A percentile compares a stretch with the other conserved stretches of the same genome.
Evolutionary conservation across 495 filamentous ascomycete genomes (phyloP).

Genomic region (Aspergillus bertholletiae): DNA sequence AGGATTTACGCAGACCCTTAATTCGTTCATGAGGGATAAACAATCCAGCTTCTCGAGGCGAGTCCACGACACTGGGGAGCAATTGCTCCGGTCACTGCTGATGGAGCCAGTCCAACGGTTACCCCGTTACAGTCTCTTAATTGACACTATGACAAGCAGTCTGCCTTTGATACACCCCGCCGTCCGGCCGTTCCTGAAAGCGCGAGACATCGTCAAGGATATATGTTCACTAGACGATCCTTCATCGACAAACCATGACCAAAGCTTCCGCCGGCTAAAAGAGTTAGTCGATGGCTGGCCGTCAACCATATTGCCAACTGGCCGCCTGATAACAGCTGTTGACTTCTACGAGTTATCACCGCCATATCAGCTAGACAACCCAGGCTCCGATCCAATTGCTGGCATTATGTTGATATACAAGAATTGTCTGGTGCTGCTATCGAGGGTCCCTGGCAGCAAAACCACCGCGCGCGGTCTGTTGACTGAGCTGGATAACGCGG

Average conservation of each 20-base stretch:
- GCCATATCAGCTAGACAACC: slow-evolving; percentile 57
- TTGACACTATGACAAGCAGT: slow-evolving; percentile 86
- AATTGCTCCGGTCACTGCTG: slow-evolving; percentile 82
- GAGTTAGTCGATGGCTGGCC: slow-evolving; percentile 82
- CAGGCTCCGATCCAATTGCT: slow-evolving; percentile 36
- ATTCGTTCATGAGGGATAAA: slow-evolving; percentile 63
- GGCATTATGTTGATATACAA: slow-evolving; percentile 83
- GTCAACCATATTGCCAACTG: slow-evolving; percentile 61
- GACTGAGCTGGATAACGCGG: slow-evolving; percentile 68
- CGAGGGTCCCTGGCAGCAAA: slow-evolving; percentile 56
- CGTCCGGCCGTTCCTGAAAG: slow-evolving; percentile 72
- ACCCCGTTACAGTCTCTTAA: slow-evolving; percentile 90
- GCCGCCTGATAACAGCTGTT: slow-evolving; percentile 78
- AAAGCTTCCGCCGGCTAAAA: slow-evolving; percentile 67
- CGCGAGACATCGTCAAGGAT: slow-evolving; percentile 85
- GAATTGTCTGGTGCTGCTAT: slow-evolving; percentile 73
- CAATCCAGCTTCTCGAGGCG: slow-evolving; percentile 76
- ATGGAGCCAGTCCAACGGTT: slow-evolving; percentile 96
- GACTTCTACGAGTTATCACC: slow-evolving; percentile 76
- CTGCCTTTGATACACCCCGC: slow-evolving; percentile 82
- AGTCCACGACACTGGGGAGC: slow-evolving; percentile 83
- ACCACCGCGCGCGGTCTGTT: slow-evolving; percentile 74
- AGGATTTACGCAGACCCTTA: slow-evolving; percentile 76
- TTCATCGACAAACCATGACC: slow-evolving; percentile 58
- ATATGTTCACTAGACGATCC: slow-evolving; percentile 86